These are phyloP conservation scores for Macrolepiota dolichaula DNA, from an alignment of 768 basidiomycete genomes.

Conservation along the genomic window DNA sequence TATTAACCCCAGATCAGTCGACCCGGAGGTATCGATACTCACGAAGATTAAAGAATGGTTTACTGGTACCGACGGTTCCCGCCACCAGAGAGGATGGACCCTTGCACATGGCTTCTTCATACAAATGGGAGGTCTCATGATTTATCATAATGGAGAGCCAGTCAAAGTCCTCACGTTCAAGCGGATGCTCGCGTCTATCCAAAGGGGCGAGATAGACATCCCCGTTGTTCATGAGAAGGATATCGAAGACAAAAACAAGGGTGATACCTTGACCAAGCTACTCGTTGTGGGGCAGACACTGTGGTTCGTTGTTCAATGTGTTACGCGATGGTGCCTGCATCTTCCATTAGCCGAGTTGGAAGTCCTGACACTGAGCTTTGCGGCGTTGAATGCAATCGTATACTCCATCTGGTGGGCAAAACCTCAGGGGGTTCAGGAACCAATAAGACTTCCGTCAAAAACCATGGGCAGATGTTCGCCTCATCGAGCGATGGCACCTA, in stretches of 20 bases:
- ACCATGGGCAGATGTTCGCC: background rate
- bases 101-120: constrained; percentile 12
- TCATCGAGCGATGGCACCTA: background rate
- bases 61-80: background rate
- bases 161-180: constrained; percentile 1
- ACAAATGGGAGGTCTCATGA: constrained; percentile 13
- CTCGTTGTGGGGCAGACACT: constrained; percentile 19
- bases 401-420: background rate
- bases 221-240: background rate
- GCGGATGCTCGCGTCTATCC: background rate
- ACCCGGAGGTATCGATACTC: background rate
- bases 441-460: background rate
- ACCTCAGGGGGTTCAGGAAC: background rate
- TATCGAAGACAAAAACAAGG: constrained; percentile 21
- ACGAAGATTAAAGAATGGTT: background rate
- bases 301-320: constrained; percentile 17
- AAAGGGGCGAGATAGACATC: background rate
- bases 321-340: constrained; percentile 26
- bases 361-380: background rate
- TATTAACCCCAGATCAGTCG: background rate
- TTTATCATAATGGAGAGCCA: background rate
- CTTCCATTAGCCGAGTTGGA: background rate
- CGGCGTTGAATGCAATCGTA: background rate
- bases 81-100: constrained; percentile 17
- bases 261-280: constrained; percentile 19